A percentile compares a stretch with the other conserved stretches of the same genome.
Evolutionary conservation across 179 eudicot genomes (phyloP).

Genomic region (Heliamphora pulchella): DNA sequence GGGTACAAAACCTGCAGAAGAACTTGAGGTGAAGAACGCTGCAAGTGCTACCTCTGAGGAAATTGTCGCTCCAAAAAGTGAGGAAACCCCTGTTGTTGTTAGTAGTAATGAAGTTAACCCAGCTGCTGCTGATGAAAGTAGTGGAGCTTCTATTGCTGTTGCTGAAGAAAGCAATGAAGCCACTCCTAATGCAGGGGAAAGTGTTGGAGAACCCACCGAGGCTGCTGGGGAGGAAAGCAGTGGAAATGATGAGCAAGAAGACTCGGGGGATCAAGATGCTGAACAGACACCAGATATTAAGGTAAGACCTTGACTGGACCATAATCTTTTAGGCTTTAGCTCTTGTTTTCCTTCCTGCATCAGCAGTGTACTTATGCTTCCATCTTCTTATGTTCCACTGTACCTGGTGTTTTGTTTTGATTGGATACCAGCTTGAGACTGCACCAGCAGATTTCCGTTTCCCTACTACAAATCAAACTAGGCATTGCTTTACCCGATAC

Average conservation of each 20-base stretch:
- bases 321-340: not conserved
- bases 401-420: not conserved
- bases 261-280: slow-evolving; percentile 33
- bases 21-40: slow-evolving; percentile 33
- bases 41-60: slow-evolving; percentile 35
- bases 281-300: slow-evolving; percentile 64
- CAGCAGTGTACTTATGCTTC: not conserved
- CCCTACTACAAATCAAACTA: slow-evolving; percentile 66
- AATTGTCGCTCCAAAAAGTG: slow-evolving; percentile 32
- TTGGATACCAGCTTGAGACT: slow-evolving; percentile 48
- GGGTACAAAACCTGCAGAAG: slow-evolving; percentile 39
- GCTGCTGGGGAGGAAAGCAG: slow-evolving; percentile 32
- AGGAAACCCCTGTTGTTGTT: slow-evolving; percentile 26
- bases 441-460: slow-evolving; percentile 73
- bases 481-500: slow-evolving; percentile 79
- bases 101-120: slow-evolving; percentile 22
- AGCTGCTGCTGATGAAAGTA: slow-evolving; percentile 30
- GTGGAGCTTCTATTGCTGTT: slow-evolving; percentile 26
- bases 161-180: slow-evolving; percentile 28
- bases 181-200: slow-evolving; percentile 20
- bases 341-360: not conserved
- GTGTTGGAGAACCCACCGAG: slow-evolving; percentile 19
- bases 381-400: not conserved
- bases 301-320: slow-evolving; percentile 29
- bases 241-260: slow-evolving; percentile 29